phyloP scores from a whole-genome alignment of 2,329 filamentous ascomycete genomes.

The Periconia digitata region DNA sequence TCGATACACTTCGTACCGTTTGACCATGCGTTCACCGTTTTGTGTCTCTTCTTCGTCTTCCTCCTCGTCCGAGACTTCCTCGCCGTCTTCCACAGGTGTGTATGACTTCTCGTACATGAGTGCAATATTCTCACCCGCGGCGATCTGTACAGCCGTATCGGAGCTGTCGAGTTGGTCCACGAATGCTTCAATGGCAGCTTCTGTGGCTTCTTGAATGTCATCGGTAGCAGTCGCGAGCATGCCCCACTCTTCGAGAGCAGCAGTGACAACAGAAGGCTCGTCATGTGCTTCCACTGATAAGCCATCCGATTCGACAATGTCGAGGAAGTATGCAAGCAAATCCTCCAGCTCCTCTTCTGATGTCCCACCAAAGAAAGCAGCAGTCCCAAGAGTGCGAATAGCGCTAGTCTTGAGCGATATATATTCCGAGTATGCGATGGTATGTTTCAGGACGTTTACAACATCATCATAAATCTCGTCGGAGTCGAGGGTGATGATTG shows the following conservation, averaged over 20 bases:
- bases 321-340: conserved; percentile 72
- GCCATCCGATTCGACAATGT: conserved; percentile 80
- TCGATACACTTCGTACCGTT: conserved; percentile 69
- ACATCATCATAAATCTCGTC: conserved; percentile 67
- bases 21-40: conserved; percentile 48
- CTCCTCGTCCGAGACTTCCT: conserved; percentile 51
- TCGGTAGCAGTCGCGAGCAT: conserved; percentile 77
- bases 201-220: conserved; percentile 70
- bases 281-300: conserved; percentile 71
- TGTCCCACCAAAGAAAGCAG: conserved; percentile 74
- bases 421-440: conserved; percentile 68
- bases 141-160: conserved; percentile 72
- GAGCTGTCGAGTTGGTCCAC: conserved; percentile 81
- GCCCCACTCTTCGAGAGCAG: conserved; percentile 77
- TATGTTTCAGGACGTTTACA: conserved; percentile 59
- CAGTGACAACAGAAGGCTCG: conserved; percentile 68
- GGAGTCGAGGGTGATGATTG: conserved; percentile 67
- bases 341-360: conserved; percentile 68
- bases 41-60: conserved; percentile 41
- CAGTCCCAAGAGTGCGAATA: conserved; percentile 73
- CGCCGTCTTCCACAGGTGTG: conserved; percentile 59
- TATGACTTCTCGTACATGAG: conserved; percentile 77
- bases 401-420: conserved; percentile 66
- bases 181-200: conserved; percentile 75
- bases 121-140: conserved; percentile 78